Evolutionary conservation across 2,329 filamentous ascomycete species (phyloP).

Genomic region (Aspergillus brunneoviolaceus): DNA sequence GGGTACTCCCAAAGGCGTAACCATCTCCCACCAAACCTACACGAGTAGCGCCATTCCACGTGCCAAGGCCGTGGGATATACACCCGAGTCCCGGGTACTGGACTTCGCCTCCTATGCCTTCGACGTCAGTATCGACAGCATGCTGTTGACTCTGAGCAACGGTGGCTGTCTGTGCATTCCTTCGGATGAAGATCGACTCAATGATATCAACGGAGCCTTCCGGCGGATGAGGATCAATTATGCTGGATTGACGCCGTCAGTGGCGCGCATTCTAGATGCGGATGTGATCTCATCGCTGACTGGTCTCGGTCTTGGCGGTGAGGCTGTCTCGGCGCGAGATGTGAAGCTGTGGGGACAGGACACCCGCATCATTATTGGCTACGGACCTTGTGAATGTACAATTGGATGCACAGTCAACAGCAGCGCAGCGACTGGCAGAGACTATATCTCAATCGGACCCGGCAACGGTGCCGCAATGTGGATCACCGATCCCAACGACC

Average conservation of each 20-base stretch:
- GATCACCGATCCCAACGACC: conserved; percentile 42
- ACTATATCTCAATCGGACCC: conserved; percentile 41
- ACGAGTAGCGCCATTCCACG: conserved; percentile 57
- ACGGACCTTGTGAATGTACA: conserved; percentile 46
- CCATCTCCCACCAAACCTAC: conserved; percentile 61
- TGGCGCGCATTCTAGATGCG: conserved; percentile 51
- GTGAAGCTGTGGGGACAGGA: conserved; percentile 43
- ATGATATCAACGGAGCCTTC: conserved; percentile 53
- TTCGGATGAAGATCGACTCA: conserved; percentile 48
- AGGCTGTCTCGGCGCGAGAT: conserved; percentile 44
- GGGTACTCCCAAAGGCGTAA: conserved; percentile 56
- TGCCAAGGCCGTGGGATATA: conserved; percentile 52
- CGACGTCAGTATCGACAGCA: conserved; percentile 55
- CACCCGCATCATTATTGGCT: conserved; percentile 48
- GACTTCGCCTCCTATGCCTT: conserved; percentile 58
- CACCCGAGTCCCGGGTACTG: conserved; percentile 58
- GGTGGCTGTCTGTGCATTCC: conserved; percentile 63
- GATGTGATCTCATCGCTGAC: conserved; percentile 44
- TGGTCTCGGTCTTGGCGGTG: conserved; percentile 46
- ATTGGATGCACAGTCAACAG: conserved; percentile 43
- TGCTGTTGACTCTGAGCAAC: conserved; percentile 55
- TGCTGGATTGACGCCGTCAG: conserved; percentile 60
- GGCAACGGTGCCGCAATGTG: conserved; percentile 39
- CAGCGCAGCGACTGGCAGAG: conserved; percentile 32
- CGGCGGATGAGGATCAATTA: conserved; percentile 53